phyloP scores from a whole-genome alignment of 805 yeast species.

The Komagataella kurtzmanii region DNA sequence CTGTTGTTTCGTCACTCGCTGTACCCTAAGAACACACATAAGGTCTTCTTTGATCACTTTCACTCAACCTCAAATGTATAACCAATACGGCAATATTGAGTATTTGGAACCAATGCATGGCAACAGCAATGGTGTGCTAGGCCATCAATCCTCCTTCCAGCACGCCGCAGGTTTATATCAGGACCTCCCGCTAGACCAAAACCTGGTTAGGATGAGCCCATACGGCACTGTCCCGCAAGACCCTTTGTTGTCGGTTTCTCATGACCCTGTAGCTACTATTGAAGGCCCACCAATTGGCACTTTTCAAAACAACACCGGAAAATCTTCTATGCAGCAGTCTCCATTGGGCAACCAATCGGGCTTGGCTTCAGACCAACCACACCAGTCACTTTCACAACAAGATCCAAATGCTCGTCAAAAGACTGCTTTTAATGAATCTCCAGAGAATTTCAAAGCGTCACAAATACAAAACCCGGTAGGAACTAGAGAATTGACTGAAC shows the following conservation, averaged over 20 bases:
- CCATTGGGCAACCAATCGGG: neutral
- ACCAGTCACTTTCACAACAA: neutral
- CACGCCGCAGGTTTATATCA: neutral
- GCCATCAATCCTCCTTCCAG: neutral
- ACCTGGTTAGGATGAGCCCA: neutral
- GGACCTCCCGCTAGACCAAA: neutral
- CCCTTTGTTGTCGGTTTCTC: neutral
- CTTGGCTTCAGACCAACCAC: neutral
- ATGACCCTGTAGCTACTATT: neutral
- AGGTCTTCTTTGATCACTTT: neutral
- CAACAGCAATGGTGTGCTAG: neutral
- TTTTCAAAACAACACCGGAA: neutral
- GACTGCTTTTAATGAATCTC: neutral
- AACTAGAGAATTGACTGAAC: neutral
- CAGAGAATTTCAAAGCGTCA: neutral
- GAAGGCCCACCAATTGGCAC: neutral
- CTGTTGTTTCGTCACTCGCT: neutral
- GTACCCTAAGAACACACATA: neutral
- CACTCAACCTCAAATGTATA: neutral
- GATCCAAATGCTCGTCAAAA: neutral
- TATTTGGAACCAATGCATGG: neutral
- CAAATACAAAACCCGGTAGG: neutral
- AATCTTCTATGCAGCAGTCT: neutral
- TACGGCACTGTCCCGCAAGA: neutral
- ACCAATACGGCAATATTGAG: neutral